Evolutionary conservation across 177 flowering plant genomes (phyloP), one percentile per base, ranked within the genome.

Genomic region (Vitis hybrid): DNA sequence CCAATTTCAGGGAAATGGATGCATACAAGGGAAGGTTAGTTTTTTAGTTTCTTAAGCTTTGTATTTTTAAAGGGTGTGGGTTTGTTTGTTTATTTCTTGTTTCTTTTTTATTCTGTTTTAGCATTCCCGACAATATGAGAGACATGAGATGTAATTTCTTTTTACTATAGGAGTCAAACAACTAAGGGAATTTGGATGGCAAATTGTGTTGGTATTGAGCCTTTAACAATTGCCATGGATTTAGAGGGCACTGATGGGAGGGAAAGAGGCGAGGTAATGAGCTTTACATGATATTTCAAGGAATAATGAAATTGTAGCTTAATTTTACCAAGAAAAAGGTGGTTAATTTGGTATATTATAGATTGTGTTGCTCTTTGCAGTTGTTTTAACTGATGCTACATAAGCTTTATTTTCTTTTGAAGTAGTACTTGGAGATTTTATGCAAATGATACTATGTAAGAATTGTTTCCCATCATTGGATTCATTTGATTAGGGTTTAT

Each of bases 161-260:
- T 59, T 57, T 24, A 41, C 69, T 79, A 73, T 84, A 89, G 88
- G 21, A 21, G 1, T 1, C 21, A 68, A 55, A 66, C 88, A 87
- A 78, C 21, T 1, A 88, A 90, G 66, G 90, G 92, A 2, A 82
- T 88, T 49, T 88, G 90, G 92, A 74, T 86, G 12, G 90, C 90
- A 10, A 85, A 74, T 62, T 84, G 89, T 75, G 68, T 71, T 69
- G 90, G 87, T 18, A 82, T 21, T 21, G 21, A 85, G 58, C 90
- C 92, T 62, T 77, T 21, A 21, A 21, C 21, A 21, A 21, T 21
- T 79, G 90, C 72, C 58, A 82, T 88, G 90, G 92, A 88, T 79
- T 84, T 88, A 76, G 92, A 85, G 78, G 90, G 90, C 50, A 84
- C 87, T 52, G 92, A 88, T 77, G 89, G 92, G 20, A 80, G 87